These are phyloP conservation scores for Ganoderma lucidum DNA, from an alignment of 1,284 basidiomycete species.

Conservation along the genomic window DNA sequence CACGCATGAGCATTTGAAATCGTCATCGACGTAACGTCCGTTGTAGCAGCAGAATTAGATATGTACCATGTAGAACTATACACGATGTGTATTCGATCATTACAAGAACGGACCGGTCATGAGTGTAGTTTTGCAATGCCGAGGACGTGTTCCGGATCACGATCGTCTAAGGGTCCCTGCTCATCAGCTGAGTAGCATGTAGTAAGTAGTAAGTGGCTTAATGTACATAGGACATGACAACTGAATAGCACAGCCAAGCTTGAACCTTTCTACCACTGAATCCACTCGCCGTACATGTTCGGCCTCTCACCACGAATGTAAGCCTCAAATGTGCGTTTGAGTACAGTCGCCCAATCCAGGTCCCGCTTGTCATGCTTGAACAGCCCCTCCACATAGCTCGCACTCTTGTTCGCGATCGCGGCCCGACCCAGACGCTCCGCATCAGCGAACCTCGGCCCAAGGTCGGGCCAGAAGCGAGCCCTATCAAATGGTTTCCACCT, in stretches of 20 bases:
- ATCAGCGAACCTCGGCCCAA: constrained; percentile 80
- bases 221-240: not conserved
- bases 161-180: not conserved
- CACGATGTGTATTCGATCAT: not conserved
- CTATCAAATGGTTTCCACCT: constrained; percentile 97
- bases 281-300: constrained; percentile 93
- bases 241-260: constrained; percentile 1
- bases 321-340: constrained; percentile 92
- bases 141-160: not conserved
- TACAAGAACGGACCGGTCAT: not conserved
- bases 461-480: constrained; percentile 89
- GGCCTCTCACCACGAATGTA: constrained; percentile 88
- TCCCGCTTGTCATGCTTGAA: constrained; percentile 70
- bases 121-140: not conserved
- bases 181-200: not conserved
- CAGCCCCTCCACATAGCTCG: constrained; percentile 44
- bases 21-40: not conserved
- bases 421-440: constrained; percentile 71
- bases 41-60: constrained; percentile 5
- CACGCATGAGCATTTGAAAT: not conserved
- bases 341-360: constrained; percentile 88
- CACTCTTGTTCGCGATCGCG: constrained; percentile 35
- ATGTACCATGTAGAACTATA: constrained; percentile 1
- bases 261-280: constrained; percentile 60
- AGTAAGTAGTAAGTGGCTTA: not conserved